phyloP scores from a whole-genome alignment of 352 stramenopile species.

The Phytophthora citricola region DNA sequence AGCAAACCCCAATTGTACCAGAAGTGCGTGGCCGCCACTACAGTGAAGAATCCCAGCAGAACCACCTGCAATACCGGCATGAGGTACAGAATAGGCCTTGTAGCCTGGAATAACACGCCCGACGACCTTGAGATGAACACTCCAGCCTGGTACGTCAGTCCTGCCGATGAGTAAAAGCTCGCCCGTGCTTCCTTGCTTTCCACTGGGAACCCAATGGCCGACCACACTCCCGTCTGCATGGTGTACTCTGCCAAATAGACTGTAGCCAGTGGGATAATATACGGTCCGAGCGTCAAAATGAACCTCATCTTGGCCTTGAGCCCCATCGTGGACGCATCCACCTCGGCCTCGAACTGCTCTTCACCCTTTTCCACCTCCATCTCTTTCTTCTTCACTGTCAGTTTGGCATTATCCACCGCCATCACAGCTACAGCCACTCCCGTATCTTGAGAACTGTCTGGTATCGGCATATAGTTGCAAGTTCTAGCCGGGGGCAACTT shows the following conservation, averaged over 20 bases:
- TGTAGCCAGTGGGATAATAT: slow-evolving; percentile 91
- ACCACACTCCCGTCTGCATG: slow-evolving; percentile 94
- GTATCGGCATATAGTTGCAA: slow-evolving; percentile 51
- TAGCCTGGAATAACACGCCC: slow-evolving; percentile 83
- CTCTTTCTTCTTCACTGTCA: slow-evolving; percentile 29
- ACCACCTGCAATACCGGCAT: slow-evolving; percentile 89
- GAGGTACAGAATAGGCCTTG: slow-evolving; percentile 82
- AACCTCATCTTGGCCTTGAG: slow-evolving; percentile 71
- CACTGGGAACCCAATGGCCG: slow-evolving; percentile 94
- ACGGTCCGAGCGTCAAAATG: slow-evolving; percentile 87
- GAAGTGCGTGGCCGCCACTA: slow-evolving; percentile 80
- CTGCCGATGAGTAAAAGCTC: slow-evolving; percentile 91
- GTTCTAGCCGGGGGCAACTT: slow-evolving; percentile 45
- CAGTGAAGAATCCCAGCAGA: slow-evolving; percentile 89
- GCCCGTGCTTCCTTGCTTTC: slow-evolving; percentile 68
- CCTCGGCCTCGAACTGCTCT: not conserved
- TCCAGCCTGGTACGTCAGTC: slow-evolving; percentile 92
- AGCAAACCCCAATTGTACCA: slow-evolving; percentile 91
- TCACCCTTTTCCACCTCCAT: slow-evolving; percentile 13
- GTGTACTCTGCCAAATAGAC: slow-evolving; percentile 96
- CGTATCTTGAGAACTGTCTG: slow-evolving; percentile 34
- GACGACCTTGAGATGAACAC: slow-evolving; percentile 94
- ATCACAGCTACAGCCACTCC: slow-evolving; percentile 7
- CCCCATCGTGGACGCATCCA: slow-evolving; percentile 48
- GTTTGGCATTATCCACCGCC: slow-evolving; percentile 1